Conservation (phyloP, 495 filamentous ascomycete genomes). For the Parmelia sp. region DNA sequence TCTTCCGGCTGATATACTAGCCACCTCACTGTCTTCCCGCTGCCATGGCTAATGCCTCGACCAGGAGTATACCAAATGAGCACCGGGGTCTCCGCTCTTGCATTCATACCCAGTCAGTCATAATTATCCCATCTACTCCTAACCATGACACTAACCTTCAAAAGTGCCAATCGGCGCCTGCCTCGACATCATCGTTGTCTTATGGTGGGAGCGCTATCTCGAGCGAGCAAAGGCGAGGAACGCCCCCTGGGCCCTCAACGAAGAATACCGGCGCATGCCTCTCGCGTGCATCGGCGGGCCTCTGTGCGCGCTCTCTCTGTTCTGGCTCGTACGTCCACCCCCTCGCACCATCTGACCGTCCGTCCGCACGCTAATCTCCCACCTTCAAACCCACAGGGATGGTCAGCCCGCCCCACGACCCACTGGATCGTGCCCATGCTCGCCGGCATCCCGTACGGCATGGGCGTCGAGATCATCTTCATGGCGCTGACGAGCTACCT, state of each 20-base stretch:
- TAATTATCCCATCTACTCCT: not conserved
- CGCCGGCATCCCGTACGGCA: constrained; percentile 37
- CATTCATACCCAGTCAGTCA: constrained; percentile 36
- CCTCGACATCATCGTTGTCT: constrained; percentile 32
- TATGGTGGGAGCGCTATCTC: constrained; percentile 38
- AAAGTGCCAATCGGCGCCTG: constrained; percentile 34
- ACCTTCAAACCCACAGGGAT: constrained; percentile 23
- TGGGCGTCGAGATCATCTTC: constrained; percentile 40
- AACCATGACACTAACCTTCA: not conserved
- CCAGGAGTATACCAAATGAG: constrained; percentile 37
- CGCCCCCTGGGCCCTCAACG: constrained; percentile 35
- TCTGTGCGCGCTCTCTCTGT: constrained; percentile 36
- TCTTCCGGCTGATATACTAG: not conserved
- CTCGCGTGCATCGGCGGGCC: constrained; percentile 39
- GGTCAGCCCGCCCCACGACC: constrained; percentile 35
- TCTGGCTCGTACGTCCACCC: constrained; percentile 30
- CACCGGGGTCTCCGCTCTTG: constrained; percentile 32
- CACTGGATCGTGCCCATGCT: constrained; percentile 39
- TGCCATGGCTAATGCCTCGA: not conserved
- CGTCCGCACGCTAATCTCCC: not conserved
- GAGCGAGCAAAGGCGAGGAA: constrained; percentile 35
- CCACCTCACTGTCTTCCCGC: not conserved
- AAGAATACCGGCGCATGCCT: constrained; percentile 39
- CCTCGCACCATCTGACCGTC: not conserved
- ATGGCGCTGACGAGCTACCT: constrained; percentile 45